Percentiles rank a stretch among this genome's conserved stretches.
phyloP scores from a whole-genome alignment of 2,329 filamentous ascomycete genomes.

The Amesomyces nigricolor region DNA sequence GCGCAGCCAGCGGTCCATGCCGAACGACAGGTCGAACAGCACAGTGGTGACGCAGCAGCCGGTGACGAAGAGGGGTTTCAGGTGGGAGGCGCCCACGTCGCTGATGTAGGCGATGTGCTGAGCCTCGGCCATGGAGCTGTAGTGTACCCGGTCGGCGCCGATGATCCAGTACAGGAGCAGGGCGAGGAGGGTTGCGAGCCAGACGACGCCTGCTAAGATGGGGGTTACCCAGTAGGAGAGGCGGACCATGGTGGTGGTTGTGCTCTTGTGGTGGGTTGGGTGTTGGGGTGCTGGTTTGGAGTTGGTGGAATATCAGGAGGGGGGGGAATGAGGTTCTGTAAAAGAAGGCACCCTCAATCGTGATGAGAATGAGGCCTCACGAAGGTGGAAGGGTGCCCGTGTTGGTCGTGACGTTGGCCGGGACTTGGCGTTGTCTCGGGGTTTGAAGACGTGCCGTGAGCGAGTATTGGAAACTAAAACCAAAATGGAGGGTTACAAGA shows the following conservation, averaged over 20 bases:
- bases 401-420: too few species aligned
- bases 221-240: slow-evolving; percentile 44
- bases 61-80: slow-evolving; percentile 75
- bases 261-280: background rate
- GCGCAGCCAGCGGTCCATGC: slow-evolving; percentile 77
- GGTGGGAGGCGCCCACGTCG: slow-evolving; percentile 53
- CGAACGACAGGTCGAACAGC: slow-evolving; percentile 74
- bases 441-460: too few species aligned
- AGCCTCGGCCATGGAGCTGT: slow-evolving; percentile 51
- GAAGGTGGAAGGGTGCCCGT: background rate
- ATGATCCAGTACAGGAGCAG: slow-evolving; percentile 67
- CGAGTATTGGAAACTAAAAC: too few species aligned
- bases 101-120: slow-evolving; percentile 69
- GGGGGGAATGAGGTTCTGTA: too few species aligned
- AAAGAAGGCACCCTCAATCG: too few species aligned
- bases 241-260: slow-evolving; percentile 2
- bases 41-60: slow-evolving; percentile 67
- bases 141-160: slow-evolving; percentile 48
- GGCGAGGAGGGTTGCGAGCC: slow-evolving; percentile 62
- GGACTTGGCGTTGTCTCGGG: too few species aligned
- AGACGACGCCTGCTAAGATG: slow-evolving; percentile 59
- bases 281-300: background rate
- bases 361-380: too few species aligned
- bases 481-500: too few species aligned
- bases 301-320: background rate